Percentiles rank a stretch among this genome's conserved stretches.
Evolutionary conservation across 768 basidiomycete species (phyloP).

Genomic region (Daedaleopsis nitida): DNA sequence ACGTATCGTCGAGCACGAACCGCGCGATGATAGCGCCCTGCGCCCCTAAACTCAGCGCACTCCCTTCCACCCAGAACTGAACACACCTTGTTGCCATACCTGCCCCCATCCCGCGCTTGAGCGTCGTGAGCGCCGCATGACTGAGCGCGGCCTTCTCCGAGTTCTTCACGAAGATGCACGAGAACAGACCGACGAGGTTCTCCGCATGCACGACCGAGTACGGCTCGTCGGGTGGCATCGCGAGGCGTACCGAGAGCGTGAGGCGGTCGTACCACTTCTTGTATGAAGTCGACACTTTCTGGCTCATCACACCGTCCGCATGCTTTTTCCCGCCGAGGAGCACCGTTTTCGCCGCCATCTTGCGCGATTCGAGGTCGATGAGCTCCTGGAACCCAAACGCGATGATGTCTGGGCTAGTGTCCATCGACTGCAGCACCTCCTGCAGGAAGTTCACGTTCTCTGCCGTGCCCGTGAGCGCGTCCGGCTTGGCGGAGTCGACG

Average conservation of each 20-base stretch:
- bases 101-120: constrained; percentile 94
- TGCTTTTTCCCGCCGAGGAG: constrained; percentile 74
- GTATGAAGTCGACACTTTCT: constrained; percentile 86
- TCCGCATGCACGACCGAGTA: constrained; percentile 86
- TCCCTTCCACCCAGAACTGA: neutral
- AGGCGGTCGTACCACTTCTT: constrained; percentile 88
- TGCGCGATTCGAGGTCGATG: constrained; percentile 91
- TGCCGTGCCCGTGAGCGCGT: constrained; percentile 60
- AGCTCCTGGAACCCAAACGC: constrained; percentile 96
- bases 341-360: constrained; percentile 90
- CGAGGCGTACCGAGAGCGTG: constrained; percentile 65
- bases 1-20: constrained; percentile 89
- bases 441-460: constrained; percentile 82
- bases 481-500: constrained; percentile 84
- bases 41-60: neutral
- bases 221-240: constrained; percentile 71
- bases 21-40: constrained; percentile 92
- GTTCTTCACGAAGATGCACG: constrained; percentile 73
- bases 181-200: constrained; percentile 88
- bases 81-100: constrained; percentile 93
- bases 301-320: constrained; percentile 59
- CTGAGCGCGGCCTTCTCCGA: constrained; percentile 59
- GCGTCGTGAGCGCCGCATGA: constrained; percentile 72
- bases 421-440: constrained; percentile 71
- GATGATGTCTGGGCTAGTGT: constrained; percentile 78